Percentiles rank a stretch among this genome's conserved stretches.
Conservation (phyloP, 805 yeast species). For the Cyberlindnera sargentensis region DNA sequence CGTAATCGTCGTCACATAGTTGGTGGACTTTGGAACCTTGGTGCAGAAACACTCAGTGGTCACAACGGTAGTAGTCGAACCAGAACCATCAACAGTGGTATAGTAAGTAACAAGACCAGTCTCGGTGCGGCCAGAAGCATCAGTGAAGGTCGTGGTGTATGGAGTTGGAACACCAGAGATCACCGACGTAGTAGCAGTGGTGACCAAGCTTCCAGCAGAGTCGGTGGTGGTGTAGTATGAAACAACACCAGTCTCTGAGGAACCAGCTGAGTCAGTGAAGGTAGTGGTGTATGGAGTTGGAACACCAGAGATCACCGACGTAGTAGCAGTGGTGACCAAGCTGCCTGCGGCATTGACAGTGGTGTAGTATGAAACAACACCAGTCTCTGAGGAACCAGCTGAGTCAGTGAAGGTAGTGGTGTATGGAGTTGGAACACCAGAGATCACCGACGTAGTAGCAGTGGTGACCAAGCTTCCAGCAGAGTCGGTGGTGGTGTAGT, state of each 20-base stretch:
- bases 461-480: not conserved
- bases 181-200: too few species aligned
- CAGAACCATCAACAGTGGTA: conserved; percentile 2
- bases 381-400: too few species aligned
- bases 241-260: conserved; percentile 1
- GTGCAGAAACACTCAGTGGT: not conserved
- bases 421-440: conserved; percentile 1
- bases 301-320: not conserved
- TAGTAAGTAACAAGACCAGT: conserved; percentile 3
- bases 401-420: conserved; percentile 2
- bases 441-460: not conserved
- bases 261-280: conserved; percentile 1
- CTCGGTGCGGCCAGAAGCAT: not conserved
- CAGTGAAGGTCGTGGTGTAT: conserved; percentile 2
- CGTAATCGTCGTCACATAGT: conserved; percentile 2
- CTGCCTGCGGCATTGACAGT: conserved; percentile 2
- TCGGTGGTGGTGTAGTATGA: conserved; percentile 1
- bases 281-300: conserved; percentile 8
- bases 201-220: not conserved
- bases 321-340: conserved; percentile 1
- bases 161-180: not conserved
- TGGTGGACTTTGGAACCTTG: not conserved
- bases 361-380: conserved; percentile 1
- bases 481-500: too few species aligned
- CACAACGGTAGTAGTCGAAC: not conserved